Percentiles rank a stretch among this genome's conserved stretches.
Conservation (phyloP, 2,329 filamentous ascomycete genomes). For the Penicillium polonicum region DNA sequence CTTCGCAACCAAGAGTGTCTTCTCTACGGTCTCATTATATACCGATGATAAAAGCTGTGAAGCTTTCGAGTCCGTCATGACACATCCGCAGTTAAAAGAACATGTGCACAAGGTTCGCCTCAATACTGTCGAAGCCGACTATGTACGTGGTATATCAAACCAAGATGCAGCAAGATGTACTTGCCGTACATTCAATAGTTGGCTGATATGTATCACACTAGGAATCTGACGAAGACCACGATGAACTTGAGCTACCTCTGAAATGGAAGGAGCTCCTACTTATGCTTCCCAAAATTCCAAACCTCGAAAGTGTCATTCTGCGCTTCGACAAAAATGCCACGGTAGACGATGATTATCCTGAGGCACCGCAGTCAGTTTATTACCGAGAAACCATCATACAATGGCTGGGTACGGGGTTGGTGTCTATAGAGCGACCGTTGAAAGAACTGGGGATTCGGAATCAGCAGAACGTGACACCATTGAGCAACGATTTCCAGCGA, state of each 20-base stretch:
- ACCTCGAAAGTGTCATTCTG: background rate
- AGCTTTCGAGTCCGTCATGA: background rate
- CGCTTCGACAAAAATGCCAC: background rate
- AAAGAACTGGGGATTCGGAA: conserved; percentile 1
- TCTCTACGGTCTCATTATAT: background rate
- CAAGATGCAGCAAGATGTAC: background rate
- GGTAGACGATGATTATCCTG: too few species aligned
- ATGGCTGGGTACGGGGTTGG: background rate
- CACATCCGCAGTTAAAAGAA: background rate
- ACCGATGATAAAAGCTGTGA: background rate
- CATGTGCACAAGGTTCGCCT: background rate
- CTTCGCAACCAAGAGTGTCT: background rate
- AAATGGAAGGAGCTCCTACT: background rate
- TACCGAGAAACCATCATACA: background rate
- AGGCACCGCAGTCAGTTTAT: background rate
- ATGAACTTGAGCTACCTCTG: background rate
- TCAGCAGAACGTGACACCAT: background rate
- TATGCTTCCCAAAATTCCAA: background rate
- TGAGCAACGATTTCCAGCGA: background rate
- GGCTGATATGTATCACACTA: background rate
- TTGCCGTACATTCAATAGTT: background rate
- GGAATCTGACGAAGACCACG: background rate
- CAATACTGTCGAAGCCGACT: background rate
- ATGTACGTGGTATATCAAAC: background rate
- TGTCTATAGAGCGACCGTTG: background rate